These are phyloP conservation scores for Lumnitzera littorea DNA, from an alignment of 345 rosid genomes.

Conservation along the genomic window DNA sequence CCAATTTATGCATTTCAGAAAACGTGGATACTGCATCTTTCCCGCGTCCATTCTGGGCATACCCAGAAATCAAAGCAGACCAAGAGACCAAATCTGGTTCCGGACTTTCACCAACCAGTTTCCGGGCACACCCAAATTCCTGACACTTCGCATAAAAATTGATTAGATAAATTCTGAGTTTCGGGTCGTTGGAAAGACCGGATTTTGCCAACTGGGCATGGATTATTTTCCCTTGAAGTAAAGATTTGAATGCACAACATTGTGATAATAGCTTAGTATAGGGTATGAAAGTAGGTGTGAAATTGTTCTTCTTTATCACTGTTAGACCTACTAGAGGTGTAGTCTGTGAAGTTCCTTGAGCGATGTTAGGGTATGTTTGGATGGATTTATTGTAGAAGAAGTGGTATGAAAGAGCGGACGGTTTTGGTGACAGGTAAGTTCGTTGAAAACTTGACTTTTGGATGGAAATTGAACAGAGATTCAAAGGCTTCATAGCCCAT, in stretches of 20 bases:
- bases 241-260: slow-evolving; percentile 34
- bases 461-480: too few relatives aligned
- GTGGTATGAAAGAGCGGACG: slow-evolving; percentile 10
- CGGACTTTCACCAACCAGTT: slow-evolving; percentile 48
- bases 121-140: slow-evolving; percentile 33
- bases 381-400: neutral
- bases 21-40: slow-evolving; percentile 36
- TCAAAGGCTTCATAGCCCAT: too few relatives aligned
- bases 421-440: slow-evolving; percentile 12
- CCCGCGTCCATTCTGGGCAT: slow-evolving; percentile 35
- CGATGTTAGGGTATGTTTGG: too few relatives aligned
- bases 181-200: slow-evolving; percentile 24
- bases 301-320: neutral
- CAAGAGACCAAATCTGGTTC: slow-evolving; percentile 50
- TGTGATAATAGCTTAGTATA: slow-evolving; percentile 32
- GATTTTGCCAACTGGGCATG: slow-evolving; percentile 34
- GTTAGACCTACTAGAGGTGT: too few relatives aligned
- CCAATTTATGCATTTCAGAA: slow-evolving; percentile 36
- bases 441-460: slow-evolving; percentile 16
- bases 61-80: slow-evolving; percentile 65
- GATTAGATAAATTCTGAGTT: slow-evolving; percentile 25
- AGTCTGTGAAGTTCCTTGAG: too few relatives aligned
- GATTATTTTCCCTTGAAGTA: slow-evolving; percentile 25
- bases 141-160: slow-evolving; percentile 28
- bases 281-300: slow-evolving; percentile 4